Base-by-base conservation (phyloP, 192 early-diverging fungal genomes). In the Coemansia sp. region DNA sequence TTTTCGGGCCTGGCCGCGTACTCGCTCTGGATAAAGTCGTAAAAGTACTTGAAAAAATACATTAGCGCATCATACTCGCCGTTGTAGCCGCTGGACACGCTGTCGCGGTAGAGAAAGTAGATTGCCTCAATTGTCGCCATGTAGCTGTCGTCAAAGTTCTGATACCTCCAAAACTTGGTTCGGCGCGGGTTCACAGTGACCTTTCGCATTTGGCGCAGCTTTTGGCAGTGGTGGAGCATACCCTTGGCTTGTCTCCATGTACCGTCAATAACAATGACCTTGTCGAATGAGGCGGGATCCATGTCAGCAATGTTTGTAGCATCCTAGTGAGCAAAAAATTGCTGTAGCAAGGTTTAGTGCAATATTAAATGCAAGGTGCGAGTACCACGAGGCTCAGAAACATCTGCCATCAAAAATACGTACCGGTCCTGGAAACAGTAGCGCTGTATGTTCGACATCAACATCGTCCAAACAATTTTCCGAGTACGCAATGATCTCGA, bases 61-160 rank as follows among this genome's bases (percentile, higher is more conserved):
- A 98, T 76, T 53, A 98, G 83, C 69, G 92, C 87, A 64, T 98
- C 96, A 71, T 92, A 95, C 61, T 87, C 85, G 10, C 95, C 94
- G 49, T 85, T 76, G 78, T 94, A 94, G 1, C 67, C 61, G 44
- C 20, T 38, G 38, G 77, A 76, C 22, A 84, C 76, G 74, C 91
- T 95, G 74, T 96, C 96, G 38, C 89, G 84, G 77, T 90, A 93
- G 62, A 96, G 88, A 71, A 91, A 98, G 61, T 98, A 98, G 24
- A 96, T 92, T 4, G 96, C 96, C 73, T 98, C 96, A 44, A 98
- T 96, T 2, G 96, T 98, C 0, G 96, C 93, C 55, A 98, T 73
- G 62, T 91, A 86, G 59, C 85, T 75, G 15, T 90, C 87, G 20
- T 87, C 87, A 35, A 87, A 82, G 49, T 85, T 83, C 75, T 98